Percentiles rank a stretch among this genome's conserved stretches.
phyloP scores from a whole-genome alignment of 805 yeast genomes.

The Maudiozyma barnettii region DNA sequence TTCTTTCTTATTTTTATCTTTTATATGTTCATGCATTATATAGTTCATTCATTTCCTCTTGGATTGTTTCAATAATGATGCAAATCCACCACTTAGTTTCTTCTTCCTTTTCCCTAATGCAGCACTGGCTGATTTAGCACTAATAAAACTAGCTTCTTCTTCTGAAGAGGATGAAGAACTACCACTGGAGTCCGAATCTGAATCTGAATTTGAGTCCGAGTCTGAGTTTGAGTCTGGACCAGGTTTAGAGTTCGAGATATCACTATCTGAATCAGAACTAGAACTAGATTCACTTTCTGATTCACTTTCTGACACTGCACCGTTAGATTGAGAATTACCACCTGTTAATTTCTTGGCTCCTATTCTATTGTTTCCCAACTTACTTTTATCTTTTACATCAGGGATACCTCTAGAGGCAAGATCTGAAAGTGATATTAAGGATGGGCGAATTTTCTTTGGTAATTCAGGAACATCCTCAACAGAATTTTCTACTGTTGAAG shows the following conservation, averaged over 20 bases:
- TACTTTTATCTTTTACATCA: constrained; percentile 43
- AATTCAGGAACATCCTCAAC: constrained; percentile 12
- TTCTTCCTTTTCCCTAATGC: constrained; percentile 30
- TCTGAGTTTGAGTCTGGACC: constrained; percentile 8
- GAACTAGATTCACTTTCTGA: constrained; percentile 9
- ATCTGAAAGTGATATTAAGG: constrained; percentile 47
- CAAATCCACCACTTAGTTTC: constrained; percentile 35
- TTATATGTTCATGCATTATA: not conserved
- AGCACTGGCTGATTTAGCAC: constrained; percentile 37
- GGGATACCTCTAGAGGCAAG: constrained; percentile 59
- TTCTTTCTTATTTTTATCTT: too few relatives aligned
- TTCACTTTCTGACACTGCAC: not conserved
- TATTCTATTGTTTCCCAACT: too few relatives aligned
- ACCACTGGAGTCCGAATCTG: constrained; percentile 14
- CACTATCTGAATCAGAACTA: constrained; percentile 8
- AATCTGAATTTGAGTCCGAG: constrained; percentile 14
- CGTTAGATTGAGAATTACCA: not conserved
- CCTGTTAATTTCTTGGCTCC: not conserved
- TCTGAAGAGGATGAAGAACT: constrained; percentile 10
- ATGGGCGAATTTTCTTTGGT: constrained; percentile 29
- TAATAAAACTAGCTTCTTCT: constrained; percentile 31
- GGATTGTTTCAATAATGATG: constrained; percentile 40
- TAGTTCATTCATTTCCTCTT: constrained; percentile 15
- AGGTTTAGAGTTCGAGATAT: constrained; percentile 1
- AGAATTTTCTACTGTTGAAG: constrained; percentile 1